Conservation (phyloP, 148 eudicot genomes). For the Heliamphora exappendiculata region DNA sequence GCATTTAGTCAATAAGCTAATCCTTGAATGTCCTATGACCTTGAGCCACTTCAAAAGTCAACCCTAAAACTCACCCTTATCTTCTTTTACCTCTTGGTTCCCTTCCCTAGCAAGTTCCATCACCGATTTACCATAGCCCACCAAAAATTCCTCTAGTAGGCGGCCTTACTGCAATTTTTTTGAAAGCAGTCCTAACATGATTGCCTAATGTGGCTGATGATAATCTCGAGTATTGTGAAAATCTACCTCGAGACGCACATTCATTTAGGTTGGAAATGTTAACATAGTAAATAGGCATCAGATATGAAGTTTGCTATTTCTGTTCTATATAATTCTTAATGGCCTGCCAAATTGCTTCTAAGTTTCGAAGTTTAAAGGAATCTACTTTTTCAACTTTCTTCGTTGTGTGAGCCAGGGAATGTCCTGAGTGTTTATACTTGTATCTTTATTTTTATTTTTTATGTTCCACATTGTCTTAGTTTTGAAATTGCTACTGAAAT, state of each 20-base stretch:
- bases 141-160: background rate
- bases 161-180: background rate
- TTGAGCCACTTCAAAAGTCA: background rate
- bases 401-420: background rate
- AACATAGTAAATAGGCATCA: background rate
- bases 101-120: background rate
- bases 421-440: background rate
- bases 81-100: background rate
- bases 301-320: background rate
- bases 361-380: background rate
- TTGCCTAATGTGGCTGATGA: background rate
- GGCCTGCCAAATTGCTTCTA: background rate
- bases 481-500: background rate
- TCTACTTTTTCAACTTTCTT: background rate
- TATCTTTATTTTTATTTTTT: background rate
- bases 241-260: background rate
- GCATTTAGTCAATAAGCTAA: no score
- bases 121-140: background rate
- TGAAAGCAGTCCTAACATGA: background rate
- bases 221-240: background rate
- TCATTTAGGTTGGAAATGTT: background rate
- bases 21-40: no score
- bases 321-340: background rate
- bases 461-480: background rate
- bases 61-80: background rate